phyloP scores from a whole-genome alignment of 2,329 filamentous ascomycete genomes.

The Aspergillus sp. region DNA sequence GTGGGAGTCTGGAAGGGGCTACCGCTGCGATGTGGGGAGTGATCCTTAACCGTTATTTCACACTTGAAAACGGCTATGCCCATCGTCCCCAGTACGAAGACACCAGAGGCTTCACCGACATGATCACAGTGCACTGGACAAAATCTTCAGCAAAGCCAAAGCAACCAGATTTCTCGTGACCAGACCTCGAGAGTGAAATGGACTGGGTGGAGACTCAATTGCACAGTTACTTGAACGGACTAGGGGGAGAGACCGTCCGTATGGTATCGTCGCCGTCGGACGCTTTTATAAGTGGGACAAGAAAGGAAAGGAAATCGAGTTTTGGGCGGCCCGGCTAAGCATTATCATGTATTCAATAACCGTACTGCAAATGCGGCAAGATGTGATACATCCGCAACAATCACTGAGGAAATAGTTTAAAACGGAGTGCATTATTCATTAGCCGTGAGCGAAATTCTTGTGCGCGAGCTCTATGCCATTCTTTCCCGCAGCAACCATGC shows the following conservation, averaged over 20 bases:
- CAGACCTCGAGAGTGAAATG: not conserved
- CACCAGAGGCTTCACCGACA: not conserved
- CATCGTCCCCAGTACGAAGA: not conserved
- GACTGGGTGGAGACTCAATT: not conserved
- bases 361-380: not conserved
- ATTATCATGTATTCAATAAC: not conserved
- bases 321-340: not conserved
- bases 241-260: not conserved
- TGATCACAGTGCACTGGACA: not conserved
- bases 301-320: not conserved
- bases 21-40: no score
- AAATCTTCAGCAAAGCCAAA: not conserved
- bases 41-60: not conserved
- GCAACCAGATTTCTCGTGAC: not conserved
- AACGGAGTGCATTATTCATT: not conserved
- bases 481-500: not conserved
- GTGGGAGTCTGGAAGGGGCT: no score
- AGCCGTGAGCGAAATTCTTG: not conserved
- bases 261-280: not conserved
- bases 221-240: not conserved
- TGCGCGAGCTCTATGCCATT: not conserved
- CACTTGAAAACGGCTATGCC: not conserved
- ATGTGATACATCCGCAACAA: not conserved
- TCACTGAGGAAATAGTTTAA: not conserved
- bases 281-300: not conserved